Percentiles rank a stretch among this genome's conserved stretches.
Evolutionary conservation across 306 rosid genomes (phyloP).

Genomic region (Cucurbita pepo): DNA sequence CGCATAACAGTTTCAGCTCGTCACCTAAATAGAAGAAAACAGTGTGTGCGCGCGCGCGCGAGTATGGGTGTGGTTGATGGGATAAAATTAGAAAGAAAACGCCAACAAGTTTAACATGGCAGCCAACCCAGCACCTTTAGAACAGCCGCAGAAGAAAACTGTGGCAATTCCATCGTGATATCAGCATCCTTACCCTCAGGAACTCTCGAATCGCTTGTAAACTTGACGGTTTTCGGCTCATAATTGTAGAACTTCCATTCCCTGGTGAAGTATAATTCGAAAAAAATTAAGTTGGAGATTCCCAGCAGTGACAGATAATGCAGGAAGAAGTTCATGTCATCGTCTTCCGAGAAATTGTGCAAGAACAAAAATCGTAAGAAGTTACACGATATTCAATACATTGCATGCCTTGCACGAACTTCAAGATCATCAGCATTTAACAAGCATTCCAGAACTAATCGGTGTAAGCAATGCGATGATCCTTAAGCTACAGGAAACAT

Average conservation of each 20-base stretch:
- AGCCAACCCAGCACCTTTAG: slow-evolving; percentile 31
- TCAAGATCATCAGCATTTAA: background rate
- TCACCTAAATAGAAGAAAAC: background rate
- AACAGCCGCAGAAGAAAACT: slow-evolving; percentile 64
- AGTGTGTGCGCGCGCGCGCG: background rate
- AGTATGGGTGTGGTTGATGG: no score
- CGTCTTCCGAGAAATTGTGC: no score
- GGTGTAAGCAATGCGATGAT: no score
- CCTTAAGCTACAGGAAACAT: no score
- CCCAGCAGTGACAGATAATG: background rate
- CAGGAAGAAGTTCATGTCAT: background rate
- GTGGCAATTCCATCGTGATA: slow-evolving; percentile 27
- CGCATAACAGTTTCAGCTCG: background rate
- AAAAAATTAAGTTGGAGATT: background rate
- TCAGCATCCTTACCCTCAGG: slow-evolving; percentile 20
- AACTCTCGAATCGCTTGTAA: slow-evolving; percentile 24
- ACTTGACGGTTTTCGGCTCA: slow-evolving; percentile 40
- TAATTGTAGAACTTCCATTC: slow-evolving; percentile 71
- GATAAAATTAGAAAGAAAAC: background rate
- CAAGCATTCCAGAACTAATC: background rate
- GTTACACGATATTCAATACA: background rate
- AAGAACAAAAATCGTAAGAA: no score
- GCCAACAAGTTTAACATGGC: background rate
- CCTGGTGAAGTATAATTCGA: slow-evolving; percentile 14
- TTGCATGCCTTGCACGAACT: background rate